phyloP scores from a whole-genome alignment of 495 filamentous ascomycete species.

The Gamarada debralockiae region DNA sequence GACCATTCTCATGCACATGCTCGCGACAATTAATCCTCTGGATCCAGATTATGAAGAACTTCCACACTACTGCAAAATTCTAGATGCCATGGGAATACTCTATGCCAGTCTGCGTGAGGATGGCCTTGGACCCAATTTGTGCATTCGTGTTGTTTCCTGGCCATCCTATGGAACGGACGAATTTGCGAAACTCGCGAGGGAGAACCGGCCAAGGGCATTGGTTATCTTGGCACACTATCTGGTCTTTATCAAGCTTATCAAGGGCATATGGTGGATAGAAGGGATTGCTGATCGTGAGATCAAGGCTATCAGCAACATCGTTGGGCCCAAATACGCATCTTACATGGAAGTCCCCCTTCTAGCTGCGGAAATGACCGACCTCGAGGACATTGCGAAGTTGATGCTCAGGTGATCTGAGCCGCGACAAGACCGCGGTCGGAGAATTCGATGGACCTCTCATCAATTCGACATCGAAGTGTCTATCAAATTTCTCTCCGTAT shows the following conservation, averaged over 20 bases:
- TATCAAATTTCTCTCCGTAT: too few relatives aligned
- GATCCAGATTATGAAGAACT: conserved; percentile 18
- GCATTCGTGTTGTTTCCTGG: conserved; percentile 31
- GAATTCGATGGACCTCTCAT: too few relatives aligned
- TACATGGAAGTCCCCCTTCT: conserved; percentile 13
- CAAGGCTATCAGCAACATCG: conserved; percentile 29
- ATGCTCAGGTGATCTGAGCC: conserved; percentile 6
- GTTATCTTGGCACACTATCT: conserved; percentile 45
- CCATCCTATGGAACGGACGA: conserved; percentile 43
- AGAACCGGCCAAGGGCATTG: conserved; percentile 49
- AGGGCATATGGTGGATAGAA: conserved; percentile 41
- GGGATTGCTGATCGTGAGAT: conserved; percentile 37
- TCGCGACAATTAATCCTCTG: conserved; percentile 3
- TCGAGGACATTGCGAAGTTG: conserved; percentile 8
- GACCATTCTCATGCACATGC: conserved; percentile 9
- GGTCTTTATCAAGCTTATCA: conserved; percentile 35
- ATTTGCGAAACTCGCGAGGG: conserved; percentile 47
- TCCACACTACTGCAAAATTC: conserved; percentile 13
- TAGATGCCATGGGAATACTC: conserved; percentile 15
- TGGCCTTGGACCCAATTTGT: conserved; percentile 7
- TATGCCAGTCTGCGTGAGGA: conserved; percentile 19
- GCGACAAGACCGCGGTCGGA: too few relatives aligned
- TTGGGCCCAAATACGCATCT: conserved; percentile 32
- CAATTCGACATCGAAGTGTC: too few relatives aligned
- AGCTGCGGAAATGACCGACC: conserved; percentile 1